Base-by-base conservation (phyloP, 2,329 filamentous ascomycete species). In the Fusarium falciforme region DNA sequence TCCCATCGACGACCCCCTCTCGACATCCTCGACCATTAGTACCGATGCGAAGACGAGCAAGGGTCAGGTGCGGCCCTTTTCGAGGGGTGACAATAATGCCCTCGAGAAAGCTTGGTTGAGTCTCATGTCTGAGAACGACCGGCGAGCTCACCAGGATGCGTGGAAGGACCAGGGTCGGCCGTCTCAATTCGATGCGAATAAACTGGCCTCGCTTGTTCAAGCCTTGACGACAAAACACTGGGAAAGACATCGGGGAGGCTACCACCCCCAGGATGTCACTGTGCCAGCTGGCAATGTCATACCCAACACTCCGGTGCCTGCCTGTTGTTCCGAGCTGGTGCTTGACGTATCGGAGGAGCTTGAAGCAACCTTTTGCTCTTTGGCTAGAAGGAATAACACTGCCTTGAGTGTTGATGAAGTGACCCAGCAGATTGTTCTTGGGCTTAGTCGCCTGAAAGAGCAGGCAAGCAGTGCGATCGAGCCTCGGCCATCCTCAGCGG, bases 1-100 rank as follows among this genome's bases (percentile, higher is more conserved):
- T 59, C 92, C 94, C 33, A 95, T 98, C 79, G 95, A 98, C 79
- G 95, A 98, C 79, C 94, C 94, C 27, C 87, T 97, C n/a, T 94
- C 93, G 11, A 89, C 92, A 2, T 84, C 86, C 12, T 82, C 87
- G 83, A 79, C 90, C 81, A 80, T 89, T 79, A 82, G 82, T 27
- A 77, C 86, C 80, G 84, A 92, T 60, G 80, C 87, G 16, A 88
- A 85, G 65, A 82, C 87, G 64, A 82, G 87, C 36, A 91, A 89
- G 76, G 87, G 89, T 38, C 89, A 91, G 55, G 89, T 94, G 10
- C 90, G 93, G 49, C 94, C 95, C 0, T 98, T 97, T 82, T 93
- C 93, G 0, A 87, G 87, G 6, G 91, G 90, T 67, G 95, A 98
- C 83, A 97, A 96, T 75, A 90, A 92, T 74, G 91, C 92, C 3